A percentile compares a stretch with the other conserved stretches of the same genome.
Evolutionary conservation across 2,329 filamentous ascomycete species (phyloP).

Genomic region (Colletotrichum tofieldiae): DNA sequence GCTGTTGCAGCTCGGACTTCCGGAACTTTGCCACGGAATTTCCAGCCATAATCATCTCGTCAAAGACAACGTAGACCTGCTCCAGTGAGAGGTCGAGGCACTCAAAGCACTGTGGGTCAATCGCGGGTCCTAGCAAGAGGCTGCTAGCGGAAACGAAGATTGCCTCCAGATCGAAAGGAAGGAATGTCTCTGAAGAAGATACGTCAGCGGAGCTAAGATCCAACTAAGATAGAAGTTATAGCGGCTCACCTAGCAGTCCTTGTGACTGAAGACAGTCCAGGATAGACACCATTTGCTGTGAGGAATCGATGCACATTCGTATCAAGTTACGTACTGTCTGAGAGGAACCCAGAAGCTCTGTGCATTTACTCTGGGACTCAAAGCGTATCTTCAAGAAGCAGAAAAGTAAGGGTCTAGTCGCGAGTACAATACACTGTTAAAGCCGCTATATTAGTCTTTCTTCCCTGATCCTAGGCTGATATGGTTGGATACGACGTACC

Average conservation of each 20-base stretch:
- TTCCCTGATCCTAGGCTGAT: no score
- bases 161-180: slow-evolving; percentile 64
- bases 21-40: slow-evolving; percentile 63
- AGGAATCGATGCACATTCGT: slow-evolving; percentile 55
- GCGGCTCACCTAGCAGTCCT: slow-evolving; percentile 60
- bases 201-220: not conserved
- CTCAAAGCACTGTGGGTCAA: slow-evolving; percentile 55
- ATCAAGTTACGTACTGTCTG: slow-evolving; percentile 52
- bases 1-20: slow-evolving; percentile 61
- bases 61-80: slow-evolving; percentile 60
- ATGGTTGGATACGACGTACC: slow-evolving; percentile 45
- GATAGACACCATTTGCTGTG: slow-evolving; percentile 54
- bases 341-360: slow-evolving; percentile 56
- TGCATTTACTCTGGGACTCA: slow-evolving; percentile 47
- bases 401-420: slow-evolving; percentile 51
- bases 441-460: not conserved
- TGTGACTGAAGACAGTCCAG: slow-evolving; percentile 61
- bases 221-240: no score
- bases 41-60: slow-evolving; percentile 62
- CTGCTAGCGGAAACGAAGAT: slow-evolving; percentile 61
- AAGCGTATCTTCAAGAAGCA: slow-evolving; percentile 53
- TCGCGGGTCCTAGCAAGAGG: slow-evolving; percentile 55
- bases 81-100: slow-evolving; percentile 56
- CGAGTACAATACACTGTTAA: slow-evolving; percentile 51
- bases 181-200: slow-evolving; percentile 58